Evolutionary conservation across 331 rosid genomes (phyloP).

Genomic region (Stylosanthes scabra): DNA sequence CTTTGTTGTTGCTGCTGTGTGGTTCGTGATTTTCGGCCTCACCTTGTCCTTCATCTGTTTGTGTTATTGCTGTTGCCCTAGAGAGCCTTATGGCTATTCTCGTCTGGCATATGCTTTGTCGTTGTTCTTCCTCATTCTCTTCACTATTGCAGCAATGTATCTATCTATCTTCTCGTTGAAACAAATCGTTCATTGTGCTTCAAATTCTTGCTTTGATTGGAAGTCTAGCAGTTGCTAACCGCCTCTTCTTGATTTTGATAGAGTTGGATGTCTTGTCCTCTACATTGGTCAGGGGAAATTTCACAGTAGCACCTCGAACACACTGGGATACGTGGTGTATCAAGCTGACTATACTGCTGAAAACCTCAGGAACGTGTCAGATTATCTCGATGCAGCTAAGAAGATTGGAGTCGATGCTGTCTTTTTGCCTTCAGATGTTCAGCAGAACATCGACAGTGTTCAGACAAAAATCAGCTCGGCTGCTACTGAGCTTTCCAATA

Average conservation of each 20-base stretch:
- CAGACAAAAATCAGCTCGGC: conserved; percentile 50
- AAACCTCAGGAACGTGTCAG: conserved; percentile 66
- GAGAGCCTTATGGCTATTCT: conserved; percentile 59
- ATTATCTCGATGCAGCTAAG: conserved; percentile 65
- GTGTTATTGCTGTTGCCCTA: conserved; percentile 59
- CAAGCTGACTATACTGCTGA: conserved; percentile 57
- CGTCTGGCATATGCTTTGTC: conserved; percentile 58
- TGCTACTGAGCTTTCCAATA: conserved; percentile 47
- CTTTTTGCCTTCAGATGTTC: conserved; percentile 49
- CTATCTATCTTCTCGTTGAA: conserved; percentile 22
- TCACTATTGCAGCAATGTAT: conserved; percentile 72
- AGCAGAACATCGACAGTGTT: conserved; percentile 43
- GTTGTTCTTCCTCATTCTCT: conserved; percentile 55
- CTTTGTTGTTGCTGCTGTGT: conserved; percentile 53
- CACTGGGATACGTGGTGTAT: conserved; percentile 51
- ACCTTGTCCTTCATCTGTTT: conserved; percentile 47
- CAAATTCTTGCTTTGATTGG: conserved; percentile 14
- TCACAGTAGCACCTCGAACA: conserved; percentile 50
- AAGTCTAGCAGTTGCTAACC: background rate
- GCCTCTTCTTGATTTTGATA: conserved; percentile 36
- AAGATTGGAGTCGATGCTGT: conserved; percentile 54
- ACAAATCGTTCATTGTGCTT: background rate
- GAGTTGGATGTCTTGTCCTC: conserved; percentile 62
- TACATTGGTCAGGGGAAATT: conserved; percentile 71
- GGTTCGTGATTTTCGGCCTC: conserved; percentile 64